These are phyloP conservation scores for Suillus subluteus DNA, from an alignment of 768 basidiomycete species.

Conservation along the genomic window DNA sequence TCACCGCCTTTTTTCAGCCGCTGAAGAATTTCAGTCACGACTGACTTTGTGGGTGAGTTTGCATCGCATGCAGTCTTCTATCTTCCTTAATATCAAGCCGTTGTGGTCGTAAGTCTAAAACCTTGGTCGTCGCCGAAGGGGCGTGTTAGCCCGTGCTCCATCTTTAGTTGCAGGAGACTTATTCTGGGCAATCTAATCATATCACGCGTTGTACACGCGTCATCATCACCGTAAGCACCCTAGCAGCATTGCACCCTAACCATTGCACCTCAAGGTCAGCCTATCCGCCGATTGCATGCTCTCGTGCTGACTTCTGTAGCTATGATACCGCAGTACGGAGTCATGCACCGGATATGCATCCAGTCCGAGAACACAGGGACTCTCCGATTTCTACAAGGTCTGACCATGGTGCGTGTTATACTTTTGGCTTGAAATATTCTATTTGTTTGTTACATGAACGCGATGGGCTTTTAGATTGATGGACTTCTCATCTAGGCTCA, in stretches of 20 bases:
- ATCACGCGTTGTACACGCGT: neutral
- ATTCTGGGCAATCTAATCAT: neutral
- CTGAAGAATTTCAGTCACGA: neutral
- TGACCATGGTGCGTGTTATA: neutral
- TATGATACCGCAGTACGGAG: neutral
- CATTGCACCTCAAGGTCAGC: neutral
- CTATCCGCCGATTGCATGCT: neutral
- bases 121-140: neutral
- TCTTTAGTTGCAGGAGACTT: neutral
- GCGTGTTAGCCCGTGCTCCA: neutral
- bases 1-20: constrained; percentile 20
- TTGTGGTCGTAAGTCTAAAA: neutral
- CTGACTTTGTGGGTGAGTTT: neutral
- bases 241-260: neutral
- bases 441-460: neutral
- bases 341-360: neutral
- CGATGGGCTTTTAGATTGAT: neutral
- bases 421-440: neutral
- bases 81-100: neutral
- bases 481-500: neutral
- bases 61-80: neutral
- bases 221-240: neutral
- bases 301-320: neutral
- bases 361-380: neutral
- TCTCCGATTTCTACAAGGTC: neutral